Evolutionary conservation across 179 eudicot genomes (phyloP), one percentile per base, ranked within the genome.

Genomic region (Monotropa hypopitys): DNA sequence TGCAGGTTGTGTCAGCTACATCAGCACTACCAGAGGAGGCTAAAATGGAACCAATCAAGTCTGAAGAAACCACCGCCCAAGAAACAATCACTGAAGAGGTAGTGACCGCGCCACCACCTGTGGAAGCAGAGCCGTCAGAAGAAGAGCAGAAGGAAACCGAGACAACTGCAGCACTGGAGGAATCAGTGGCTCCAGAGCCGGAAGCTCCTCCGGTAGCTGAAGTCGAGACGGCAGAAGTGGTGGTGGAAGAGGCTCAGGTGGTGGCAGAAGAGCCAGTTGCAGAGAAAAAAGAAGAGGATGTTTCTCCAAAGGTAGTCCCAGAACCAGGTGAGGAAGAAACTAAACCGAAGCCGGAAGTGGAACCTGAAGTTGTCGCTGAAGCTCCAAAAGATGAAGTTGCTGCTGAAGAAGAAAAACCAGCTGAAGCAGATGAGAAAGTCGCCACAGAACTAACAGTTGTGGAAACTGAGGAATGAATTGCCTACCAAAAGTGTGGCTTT

Each of bases 1-100:
- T 75, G 81, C 79, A 87, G 89, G 88, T 87, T 81, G 88, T 67
- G 43, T 83, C 86, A 68, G 86, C 81, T 70, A 82, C 84, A 38
- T 49, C 78, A 73, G 86, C 86, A 76, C 73, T 79, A 72, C 81
- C 46, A 40, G 72, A 85, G 79, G 80, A 83, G 63, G 80, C 54
- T 61, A 62, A 69, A 50, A 81, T 81, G 72, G 78, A 69, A 26
- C 23, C 77, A 59, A 53, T 20, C 61, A 78, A 81, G 71, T 50
- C 68, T 20, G 51, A 61, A 59, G 75, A 68, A 35, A 63, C 76
- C 38, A 9, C 65, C 49, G 18, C 40, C 30, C 4, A 35, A 40
- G 72, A 68, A 40, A 42, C 49, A 21, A 42, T 40, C 16, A 15
- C 38, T 28, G 38, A 56, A 57, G 76, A 53, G 74, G 57, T 0